Conservation (phyloP, 805 yeast genomes). For the Candida boidinii region DNA sequence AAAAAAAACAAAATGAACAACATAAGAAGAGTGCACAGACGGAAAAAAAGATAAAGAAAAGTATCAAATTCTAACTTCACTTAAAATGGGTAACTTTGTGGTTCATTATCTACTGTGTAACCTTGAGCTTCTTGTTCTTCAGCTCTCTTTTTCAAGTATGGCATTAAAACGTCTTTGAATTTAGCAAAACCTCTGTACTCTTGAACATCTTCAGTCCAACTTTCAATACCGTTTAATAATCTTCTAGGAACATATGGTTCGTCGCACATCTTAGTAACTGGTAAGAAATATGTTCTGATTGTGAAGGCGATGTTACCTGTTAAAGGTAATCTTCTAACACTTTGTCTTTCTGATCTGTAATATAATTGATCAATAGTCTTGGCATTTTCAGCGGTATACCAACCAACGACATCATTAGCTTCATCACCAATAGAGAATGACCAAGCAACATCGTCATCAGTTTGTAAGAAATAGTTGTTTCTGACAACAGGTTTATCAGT, state of each 20-base stretch:
- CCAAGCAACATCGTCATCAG: slow-evolving; percentile 58
- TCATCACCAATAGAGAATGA: slow-evolving; percentile 57
- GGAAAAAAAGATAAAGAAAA: slow-evolving; percentile 54
- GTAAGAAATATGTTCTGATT: slow-evolving; percentile 54
- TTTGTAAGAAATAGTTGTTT: slow-evolving; percentile 58
- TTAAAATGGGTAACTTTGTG: slow-evolving; percentile 34
- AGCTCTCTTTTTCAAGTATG: slow-evolving; percentile 43
- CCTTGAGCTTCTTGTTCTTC: slow-evolving; percentile 39
- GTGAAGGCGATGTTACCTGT: slow-evolving; percentile 54
- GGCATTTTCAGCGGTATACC: slow-evolving; percentile 55
- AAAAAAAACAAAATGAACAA: too few relatives aligned
- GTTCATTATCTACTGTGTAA: slow-evolving; percentile 29
- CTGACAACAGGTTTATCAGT: slow-evolving; percentile 59
- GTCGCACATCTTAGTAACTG: slow-evolving; percentile 41
- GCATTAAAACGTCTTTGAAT: slow-evolving; percentile 44
- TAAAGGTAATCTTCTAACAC: slow-evolving; percentile 50
- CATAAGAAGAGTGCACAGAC: not conserved
- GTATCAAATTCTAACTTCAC: too few relatives aligned
- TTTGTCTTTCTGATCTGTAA: slow-evolving; percentile 59
- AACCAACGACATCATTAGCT: slow-evolving; percentile 41
- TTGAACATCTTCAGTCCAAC: slow-evolving; percentile 54
- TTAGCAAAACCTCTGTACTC: slow-evolving; percentile 51
- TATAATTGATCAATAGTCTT: slow-evolving; percentile 35
- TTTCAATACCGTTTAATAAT: slow-evolving; percentile 45
- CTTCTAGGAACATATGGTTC: slow-evolving; percentile 59